These are phyloP conservation scores for Corylus avellana DNA, from an alignment of 306 rosid species.

Conservation along the genomic window DNA sequence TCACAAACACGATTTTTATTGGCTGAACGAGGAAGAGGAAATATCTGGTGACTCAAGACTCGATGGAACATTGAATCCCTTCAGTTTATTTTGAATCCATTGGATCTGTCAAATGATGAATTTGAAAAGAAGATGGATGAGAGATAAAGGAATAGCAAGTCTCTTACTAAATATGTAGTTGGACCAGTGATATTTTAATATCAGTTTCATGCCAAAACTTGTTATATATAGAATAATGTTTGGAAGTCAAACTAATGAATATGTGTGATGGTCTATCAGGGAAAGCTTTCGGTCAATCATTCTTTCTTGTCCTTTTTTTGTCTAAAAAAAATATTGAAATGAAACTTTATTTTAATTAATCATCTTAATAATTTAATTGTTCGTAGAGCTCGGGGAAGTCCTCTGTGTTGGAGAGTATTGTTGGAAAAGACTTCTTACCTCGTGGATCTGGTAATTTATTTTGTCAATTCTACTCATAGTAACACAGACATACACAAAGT, in stretches of 20 bases:
- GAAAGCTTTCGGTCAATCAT: neutral
- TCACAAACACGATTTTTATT: too few species aligned
- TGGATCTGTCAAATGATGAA: too few species aligned
- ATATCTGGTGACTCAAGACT: too few species aligned
- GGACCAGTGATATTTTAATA: too few species aligned
- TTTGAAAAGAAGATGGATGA: too few species aligned
- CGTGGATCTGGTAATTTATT: constrained; percentile 79
- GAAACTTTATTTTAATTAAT: constrained; percentile 13
- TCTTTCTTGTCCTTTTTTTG: constrained; percentile 19
- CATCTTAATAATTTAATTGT: constrained; percentile 22
- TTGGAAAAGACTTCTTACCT: constrained; percentile 93
- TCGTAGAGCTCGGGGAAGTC: constrained; percentile 89
- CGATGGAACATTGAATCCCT: too few species aligned
- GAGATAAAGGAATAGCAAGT: too few species aligned
- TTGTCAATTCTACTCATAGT: neutral
- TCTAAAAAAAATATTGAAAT: constrained; percentile 27
- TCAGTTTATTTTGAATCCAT: too few species aligned
- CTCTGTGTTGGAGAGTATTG: constrained; percentile 85
- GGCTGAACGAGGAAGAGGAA: too few species aligned
- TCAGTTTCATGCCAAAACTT: too few species aligned
- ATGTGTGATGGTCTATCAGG: neutral
- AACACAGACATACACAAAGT: neutral
- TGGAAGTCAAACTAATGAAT: neutral
- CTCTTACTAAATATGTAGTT: too few species aligned
- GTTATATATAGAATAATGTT: neutral